Evolutionary conservation across 352 stramenopile genomes (phyloP).

Genomic region (Pythium pyrilobum): DNA sequence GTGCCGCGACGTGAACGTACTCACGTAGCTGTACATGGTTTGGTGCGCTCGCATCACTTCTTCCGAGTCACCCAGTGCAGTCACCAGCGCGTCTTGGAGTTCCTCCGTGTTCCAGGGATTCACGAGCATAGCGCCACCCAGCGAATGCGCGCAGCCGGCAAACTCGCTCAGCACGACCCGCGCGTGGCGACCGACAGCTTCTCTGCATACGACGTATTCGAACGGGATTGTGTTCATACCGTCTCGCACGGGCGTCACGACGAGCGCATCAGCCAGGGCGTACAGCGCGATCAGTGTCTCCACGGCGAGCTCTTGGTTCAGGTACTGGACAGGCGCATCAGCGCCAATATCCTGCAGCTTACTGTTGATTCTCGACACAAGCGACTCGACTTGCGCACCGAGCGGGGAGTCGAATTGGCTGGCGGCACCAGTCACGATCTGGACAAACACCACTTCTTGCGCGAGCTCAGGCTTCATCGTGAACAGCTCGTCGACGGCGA

Average conservation of each 20-base stretch:
- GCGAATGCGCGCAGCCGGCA: constrained; percentile 82
- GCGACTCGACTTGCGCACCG: constrained; percentile 81
- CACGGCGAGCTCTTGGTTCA: constrained; percentile 84
- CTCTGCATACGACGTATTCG: constrained; percentile 87
- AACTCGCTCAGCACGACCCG: constrained; percentile 91
- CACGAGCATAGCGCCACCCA: constrained; percentile 76
- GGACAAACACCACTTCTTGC: constrained; percentile 93
- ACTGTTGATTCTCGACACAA: constrained; percentile 90
- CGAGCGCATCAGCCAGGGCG: constrained; percentile 70
- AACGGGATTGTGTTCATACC: constrained; percentile 91
- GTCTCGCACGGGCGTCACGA: constrained; percentile 85
- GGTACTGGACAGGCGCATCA: constrained; percentile 86
- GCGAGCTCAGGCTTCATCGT: constrained; percentile 84
- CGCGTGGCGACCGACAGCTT: constrained; percentile 56
- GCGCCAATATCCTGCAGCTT: constrained; percentile 87
- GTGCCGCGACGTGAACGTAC: constrained; percentile 64
- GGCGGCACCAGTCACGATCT: constrained; percentile 79
- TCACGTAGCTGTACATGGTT: constrained; percentile 83
- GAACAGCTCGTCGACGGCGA: constrained; percentile 87
- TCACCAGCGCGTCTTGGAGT: constrained; percentile 44
- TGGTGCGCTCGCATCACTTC: constrained; percentile 69
- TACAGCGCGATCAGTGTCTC: constrained; percentile 89
- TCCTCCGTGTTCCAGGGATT: constrained; percentile 89
- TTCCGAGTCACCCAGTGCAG: constrained; percentile 51
- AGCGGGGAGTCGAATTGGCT: constrained; percentile 57